Base-by-base conservation (phyloP, 2,329 filamentous ascomycete genomes). In the Daldinia sp. region DNA sequence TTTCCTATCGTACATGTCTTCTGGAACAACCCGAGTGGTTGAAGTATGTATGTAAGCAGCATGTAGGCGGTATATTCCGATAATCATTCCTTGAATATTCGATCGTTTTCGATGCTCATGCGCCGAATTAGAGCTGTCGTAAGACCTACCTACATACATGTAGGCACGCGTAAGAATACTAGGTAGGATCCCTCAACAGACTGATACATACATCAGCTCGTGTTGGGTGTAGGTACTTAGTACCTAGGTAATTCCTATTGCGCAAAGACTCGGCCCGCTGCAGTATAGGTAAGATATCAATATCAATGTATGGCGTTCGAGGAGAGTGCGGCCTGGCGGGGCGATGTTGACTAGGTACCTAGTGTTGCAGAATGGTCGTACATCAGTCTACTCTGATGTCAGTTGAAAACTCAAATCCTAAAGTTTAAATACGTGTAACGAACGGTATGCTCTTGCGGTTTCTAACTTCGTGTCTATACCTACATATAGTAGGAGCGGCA, bases 21-120 rank as follows among this genome's bases (percentile, higher is more conserved):
- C 37, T n/a, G n/a, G 30, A 48, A 43, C 21, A 35, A 51, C 48
- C 41, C 47, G 56, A 60, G 27, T 43, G 56, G 51, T 55, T 55
- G 54, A 32, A 17, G 25, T 19, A 15, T 43, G 15, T 19, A 43
- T 43, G 10, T 23, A 43, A 43, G 13, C 17, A 32, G 6, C n/a
- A 37, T 37, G 9, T 43, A 45, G 21, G 21, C 39, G 21, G 39
- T 7, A 45, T 25, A 4, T 27, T 45, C 39, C 39, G 39, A 45
- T 23, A 41, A n/a, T n/a, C n/a, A n/a, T n/a, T n/a, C n/a, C n/a
- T n/a, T n/a, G n/a, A n/a, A n/a, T n/a, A n/a, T n/a, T n/a, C 15
- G 15, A 45, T 45, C 13, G 11, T 45, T 45, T 45, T 45, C 39
- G 13, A 27, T 15, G 13, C 21, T 13, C 19, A 27, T 27, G 13